Conservation (phyloP, 2,329 filamentous ascomycete genomes). For the Paraconiothyrium brasiliense region DNA sequence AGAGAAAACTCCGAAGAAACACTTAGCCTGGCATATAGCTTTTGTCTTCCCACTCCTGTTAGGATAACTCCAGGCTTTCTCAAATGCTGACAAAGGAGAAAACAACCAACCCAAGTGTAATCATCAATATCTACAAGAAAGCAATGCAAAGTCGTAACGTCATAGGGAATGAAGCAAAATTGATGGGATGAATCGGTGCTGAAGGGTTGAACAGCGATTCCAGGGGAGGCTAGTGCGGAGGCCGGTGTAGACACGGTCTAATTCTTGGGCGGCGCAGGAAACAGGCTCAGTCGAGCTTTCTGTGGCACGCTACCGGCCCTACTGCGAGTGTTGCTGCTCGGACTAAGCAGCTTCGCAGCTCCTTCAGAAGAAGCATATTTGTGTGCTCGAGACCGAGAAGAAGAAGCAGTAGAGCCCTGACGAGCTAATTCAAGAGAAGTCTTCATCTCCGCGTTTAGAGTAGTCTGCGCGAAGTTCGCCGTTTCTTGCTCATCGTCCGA, state of each 20-base stretch:
- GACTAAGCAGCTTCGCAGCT: slow-evolving; percentile 41
- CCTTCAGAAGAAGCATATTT: slow-evolving; percentile 47
- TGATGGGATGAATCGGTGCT: neutral
- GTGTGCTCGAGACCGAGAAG: slow-evolving; percentile 26
- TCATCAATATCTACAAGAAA: slow-evolving; percentile 30
- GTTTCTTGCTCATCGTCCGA: slow-evolving; percentile 33
- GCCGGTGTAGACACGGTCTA: slow-evolving; percentile 22
- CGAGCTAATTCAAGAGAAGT: slow-evolving; percentile 39
- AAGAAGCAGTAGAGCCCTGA: slow-evolving; percentile 33
- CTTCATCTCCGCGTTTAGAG: slow-evolving; percentile 34
- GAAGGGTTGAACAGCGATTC: neutral
- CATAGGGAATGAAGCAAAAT: slow-evolving; percentile 21
- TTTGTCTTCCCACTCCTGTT: slow-evolving; percentile 13
- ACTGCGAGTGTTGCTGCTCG: slow-evolving; percentile 24
- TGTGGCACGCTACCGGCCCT: slow-evolving; percentile 37
- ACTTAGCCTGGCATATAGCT: neutral
- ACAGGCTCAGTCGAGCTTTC: slow-evolving; percentile 40
- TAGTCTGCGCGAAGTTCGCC: slow-evolving; percentile 10
- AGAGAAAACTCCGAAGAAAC: neutral
- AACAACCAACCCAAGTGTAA: slow-evolving; percentile 16
- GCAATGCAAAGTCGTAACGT: slow-evolving; percentile 20
- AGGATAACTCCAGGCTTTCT: slow-evolving; percentile 8
- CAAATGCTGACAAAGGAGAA: slow-evolving; percentile 9
- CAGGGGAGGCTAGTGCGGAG: slow-evolving; percentile 9
- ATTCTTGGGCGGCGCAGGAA: slow-evolving; percentile 43